A percentile compares a stretch with the other conserved stretches of the same genome.
phyloP scores from a whole-genome alignment of 495 filamentous ascomycete genomes.

The Trichoderma gamsii region DNA sequence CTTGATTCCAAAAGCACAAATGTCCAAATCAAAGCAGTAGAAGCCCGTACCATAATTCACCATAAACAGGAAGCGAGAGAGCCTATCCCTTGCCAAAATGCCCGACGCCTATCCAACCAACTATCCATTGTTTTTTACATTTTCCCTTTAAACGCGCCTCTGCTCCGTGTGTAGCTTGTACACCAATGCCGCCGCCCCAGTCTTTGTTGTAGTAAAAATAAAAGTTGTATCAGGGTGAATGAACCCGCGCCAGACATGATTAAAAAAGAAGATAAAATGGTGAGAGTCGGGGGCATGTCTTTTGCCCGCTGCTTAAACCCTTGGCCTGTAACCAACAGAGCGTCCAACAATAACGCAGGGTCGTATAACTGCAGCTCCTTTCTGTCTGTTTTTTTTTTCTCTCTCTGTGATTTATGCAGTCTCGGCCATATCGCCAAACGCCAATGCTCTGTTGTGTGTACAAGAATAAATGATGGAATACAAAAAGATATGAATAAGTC shows the following conservation, averaged over 20 bases:
- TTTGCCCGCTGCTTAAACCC: not conserved
- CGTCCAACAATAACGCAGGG: not conserved
- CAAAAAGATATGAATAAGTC: not conserved
- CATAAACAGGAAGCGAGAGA: not conserved
- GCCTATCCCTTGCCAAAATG: not conserved
- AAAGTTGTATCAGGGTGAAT: not conserved
- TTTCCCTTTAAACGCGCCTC: not conserved
- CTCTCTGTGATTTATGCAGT: not conserved
- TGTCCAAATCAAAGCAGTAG: not conserved
- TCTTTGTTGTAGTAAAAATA: not conserved
- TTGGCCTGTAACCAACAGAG: not conserved
- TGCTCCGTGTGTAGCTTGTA: not conserved
- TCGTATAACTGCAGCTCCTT: not conserved
- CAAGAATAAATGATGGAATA: not conserved
- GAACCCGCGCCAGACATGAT: not conserved
- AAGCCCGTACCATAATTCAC: not conserved
- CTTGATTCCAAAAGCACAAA: no score
- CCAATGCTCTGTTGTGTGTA: not conserved
- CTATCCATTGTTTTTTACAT: not conserved
- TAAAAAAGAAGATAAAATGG: not conserved
- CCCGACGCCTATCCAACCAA: slow-evolving; percentile 8
- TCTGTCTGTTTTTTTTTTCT: not conserved
- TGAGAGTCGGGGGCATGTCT: not conserved
- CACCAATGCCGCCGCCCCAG: not conserved
- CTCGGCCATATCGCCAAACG: slow-evolving; percentile 7